These are phyloP conservation scores for Entonaema liquescens DNA, from an alignment of 495 filamentous ascomycete species.

Conservation along the genomic window DNA sequence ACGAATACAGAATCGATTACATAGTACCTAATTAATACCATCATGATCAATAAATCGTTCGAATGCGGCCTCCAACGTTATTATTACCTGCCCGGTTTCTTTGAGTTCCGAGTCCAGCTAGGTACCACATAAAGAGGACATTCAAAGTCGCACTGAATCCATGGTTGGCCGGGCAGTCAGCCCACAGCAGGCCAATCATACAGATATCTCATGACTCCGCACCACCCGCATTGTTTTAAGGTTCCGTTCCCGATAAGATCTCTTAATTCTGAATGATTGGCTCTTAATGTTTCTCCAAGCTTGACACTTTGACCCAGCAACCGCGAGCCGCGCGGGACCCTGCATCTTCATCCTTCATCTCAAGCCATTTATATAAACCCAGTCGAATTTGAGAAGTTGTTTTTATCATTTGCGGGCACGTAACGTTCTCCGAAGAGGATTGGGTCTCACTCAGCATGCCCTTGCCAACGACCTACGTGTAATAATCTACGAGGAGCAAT, in stretches of 20 bases:
- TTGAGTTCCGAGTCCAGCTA: neutral
- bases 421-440: neutral
- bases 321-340: conserved; percentile 12
- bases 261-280: conserved; percentile 21
- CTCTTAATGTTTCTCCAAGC: conserved; percentile 12
- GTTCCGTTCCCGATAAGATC: conserved; percentile 23
- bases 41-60: neutral
- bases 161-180: conserved; percentile 35
- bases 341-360: conserved; percentile 4
- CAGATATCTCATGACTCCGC: conserved; percentile 2
- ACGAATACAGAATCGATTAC: neutral
- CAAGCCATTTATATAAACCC: neutral
- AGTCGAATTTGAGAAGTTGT: neutral
- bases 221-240: conserved; percentile 3
- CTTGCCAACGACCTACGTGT: no score
- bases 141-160: neutral
- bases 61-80: conserved; percentile 1
- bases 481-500: neutral
- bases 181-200: conserved; percentile 21
- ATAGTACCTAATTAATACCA: neutral
- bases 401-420: neutral
- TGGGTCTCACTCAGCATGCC: neutral
- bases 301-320: conserved; percentile 30
- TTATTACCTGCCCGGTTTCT: neutral
- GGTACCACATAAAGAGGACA: neutral